Evolutionary conservation across 768 basidiomycete genomes (phyloP), one percentile per base, ranked within the genome.

Genomic region (Suillus subluteus): DNA sequence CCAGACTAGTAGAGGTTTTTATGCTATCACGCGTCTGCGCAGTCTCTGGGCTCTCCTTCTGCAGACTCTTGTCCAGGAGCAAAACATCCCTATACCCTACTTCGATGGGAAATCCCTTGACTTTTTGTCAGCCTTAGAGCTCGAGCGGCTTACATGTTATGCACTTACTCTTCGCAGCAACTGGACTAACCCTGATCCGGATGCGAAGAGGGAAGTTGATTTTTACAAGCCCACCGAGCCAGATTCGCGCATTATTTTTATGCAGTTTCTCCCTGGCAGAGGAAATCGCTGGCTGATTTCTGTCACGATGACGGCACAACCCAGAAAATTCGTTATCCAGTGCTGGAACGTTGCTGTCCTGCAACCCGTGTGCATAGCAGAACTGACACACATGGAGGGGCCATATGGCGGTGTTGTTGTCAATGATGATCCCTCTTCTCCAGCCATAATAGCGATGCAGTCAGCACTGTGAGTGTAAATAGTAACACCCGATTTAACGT

Each of bases 261-360:
- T 88, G 21, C 75, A 83, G 52, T 85, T 89, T 69, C 67, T 89
- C 0, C 83, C 84, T 0, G 80, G 76, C 0, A 69, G 76, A n/a
- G 77, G 75, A 4, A 76, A 75, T 41, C 78, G 80, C 7, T 85
- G 82, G 75, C 71, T 90, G 8, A 70, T 90, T 30, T 86, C 86
- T 0, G 73, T 87, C 38, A 78, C 77, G 0, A 77, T 68, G 69
- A 70, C 66, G 1, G 65, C 64, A 0, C 73, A 64, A 1, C 71
- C 73, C 0, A 73, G 76, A 21, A 58, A 67, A 15, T 82, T 80
- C 37, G 75, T 75, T 30, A 64, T 90, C 35, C 85, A 87, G 46
- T 87, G 87, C 69, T 90, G 89, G 89, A 86, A 90, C 68, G 55
- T 88, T 11, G 58, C 72, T 0, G 12, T 64, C 13, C 62, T 70